These are phyloP conservation scores for Brettanomyces sp. DNA, from an alignment of 805 yeast genomes.

Conservation along the genomic window DNA sequence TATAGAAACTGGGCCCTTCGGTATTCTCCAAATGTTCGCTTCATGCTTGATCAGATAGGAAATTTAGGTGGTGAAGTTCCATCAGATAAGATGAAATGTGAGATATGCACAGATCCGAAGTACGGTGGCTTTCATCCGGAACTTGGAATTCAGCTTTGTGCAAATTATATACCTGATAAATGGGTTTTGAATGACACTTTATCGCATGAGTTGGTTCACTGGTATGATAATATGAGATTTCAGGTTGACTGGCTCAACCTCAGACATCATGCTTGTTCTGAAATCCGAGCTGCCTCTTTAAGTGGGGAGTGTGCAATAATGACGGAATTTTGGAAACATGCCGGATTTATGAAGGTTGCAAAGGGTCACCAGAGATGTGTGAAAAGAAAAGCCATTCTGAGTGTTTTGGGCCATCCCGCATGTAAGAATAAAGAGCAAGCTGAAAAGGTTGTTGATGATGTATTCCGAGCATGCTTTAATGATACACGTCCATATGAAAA, in stretches of 20 bases:
- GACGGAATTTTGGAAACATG: constrained; percentile 55
- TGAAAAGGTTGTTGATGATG: constrained; percentile 68
- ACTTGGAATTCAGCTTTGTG: constrained; percentile 77
- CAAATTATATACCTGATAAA: constrained; percentile 63
- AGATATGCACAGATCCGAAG: constrained; percentile 69
- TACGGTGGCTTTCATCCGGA: constrained; percentile 95
- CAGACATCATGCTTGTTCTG: constrained; percentile 94
- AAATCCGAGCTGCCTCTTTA: constrained; percentile 83
- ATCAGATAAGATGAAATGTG: constrained; percentile 58
- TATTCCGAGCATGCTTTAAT: constrained; percentile 86
- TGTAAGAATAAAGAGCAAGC: constrained; percentile 73
- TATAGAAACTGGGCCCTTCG: constrained; percentile 71
- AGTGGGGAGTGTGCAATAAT: constrained; percentile 92
- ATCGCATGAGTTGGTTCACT: constrained; percentile 89
- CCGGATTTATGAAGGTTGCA: constrained; percentile 24
- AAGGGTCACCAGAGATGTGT: constrained; percentile 90
- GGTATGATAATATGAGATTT: constrained; percentile 84
- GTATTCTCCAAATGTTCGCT: constrained; percentile 77
- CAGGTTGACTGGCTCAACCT: constrained; percentile 77
- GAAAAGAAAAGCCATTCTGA: constrained; percentile 74
- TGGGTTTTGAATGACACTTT: constrained; percentile 85
- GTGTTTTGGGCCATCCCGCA: constrained; percentile 79
- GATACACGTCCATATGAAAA: constrained; percentile 96
- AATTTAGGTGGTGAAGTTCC: constrained; percentile 48
- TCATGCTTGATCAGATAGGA: constrained; percentile 76